phyloP scores from a whole-genome alignment of 129 eudicot species.

The Heracleum sosnowskyi region DNA sequence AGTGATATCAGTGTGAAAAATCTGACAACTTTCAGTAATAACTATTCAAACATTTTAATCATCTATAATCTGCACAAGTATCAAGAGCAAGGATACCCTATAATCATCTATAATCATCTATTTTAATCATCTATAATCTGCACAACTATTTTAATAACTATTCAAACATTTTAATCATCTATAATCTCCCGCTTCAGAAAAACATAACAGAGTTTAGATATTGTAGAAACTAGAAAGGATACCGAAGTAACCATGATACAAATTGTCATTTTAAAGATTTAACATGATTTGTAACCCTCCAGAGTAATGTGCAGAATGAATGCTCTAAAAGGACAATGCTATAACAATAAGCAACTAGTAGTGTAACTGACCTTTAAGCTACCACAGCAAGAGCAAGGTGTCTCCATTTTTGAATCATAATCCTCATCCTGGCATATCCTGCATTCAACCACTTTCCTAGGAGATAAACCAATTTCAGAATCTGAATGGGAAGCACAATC shows the following conservation, averaged over 20 bases:
- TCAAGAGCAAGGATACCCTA: no score
- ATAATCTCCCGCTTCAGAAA: neutral
- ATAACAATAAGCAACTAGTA: neutral
- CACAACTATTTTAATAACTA: no score
- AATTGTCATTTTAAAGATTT: no score
- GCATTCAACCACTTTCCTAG: constrained; percentile 77
- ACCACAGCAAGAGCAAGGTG: constrained; percentile 94
- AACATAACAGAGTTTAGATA: neutral
- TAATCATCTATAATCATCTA: no score
- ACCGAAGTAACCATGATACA: neutral
- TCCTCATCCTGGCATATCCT: constrained; percentile 97
- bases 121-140: no score
- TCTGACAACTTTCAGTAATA: no score
- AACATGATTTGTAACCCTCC: no score
- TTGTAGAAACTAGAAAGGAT: neutral
- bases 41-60: no score
- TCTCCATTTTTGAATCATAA: constrained; percentile 71
- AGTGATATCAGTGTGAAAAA: no score
- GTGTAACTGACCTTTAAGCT: constrained; percentile 70
- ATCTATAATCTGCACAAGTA: no score
- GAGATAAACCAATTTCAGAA: constrained; percentile 31
- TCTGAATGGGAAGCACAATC: constrained; percentile 32
- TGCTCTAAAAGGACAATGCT: neutral
- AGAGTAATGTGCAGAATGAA: neutral
- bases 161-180: no score